A percentile compares a stretch with the other conserved stretches of the same genome.
Conservation (phyloP, 2,329 filamentous ascomycete genomes). For the Fusarium penzigii region DNA sequence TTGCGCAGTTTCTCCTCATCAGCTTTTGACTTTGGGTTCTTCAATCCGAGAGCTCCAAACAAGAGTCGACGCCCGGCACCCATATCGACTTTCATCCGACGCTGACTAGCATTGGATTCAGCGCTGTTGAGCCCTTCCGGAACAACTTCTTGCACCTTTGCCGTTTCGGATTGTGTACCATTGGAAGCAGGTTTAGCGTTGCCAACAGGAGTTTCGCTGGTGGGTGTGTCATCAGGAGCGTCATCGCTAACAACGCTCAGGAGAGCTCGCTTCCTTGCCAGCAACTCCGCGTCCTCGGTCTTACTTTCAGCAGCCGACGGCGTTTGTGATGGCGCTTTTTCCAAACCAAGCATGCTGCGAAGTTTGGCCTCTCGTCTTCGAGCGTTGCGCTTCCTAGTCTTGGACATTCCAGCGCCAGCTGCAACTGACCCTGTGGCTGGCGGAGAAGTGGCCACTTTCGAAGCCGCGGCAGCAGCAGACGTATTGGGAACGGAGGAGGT, state of each 20-base stretch:
- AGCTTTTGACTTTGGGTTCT: conserved; percentile 65
- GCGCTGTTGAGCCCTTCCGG: conserved; percentile 5
- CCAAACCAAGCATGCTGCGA: conserved; percentile 9
- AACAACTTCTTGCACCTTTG: neutral
- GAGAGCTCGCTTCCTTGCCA: conserved; percentile 43
- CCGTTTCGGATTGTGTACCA: conserved; percentile 7
- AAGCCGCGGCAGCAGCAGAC: neutral
- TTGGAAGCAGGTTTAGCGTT: neutral
- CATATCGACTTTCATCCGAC: conserved; percentile 42
- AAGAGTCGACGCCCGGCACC: conserved; percentile 67
- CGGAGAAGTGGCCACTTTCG: conserved; percentile 2
- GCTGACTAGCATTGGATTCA: conserved; percentile 12
- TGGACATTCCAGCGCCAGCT: conserved; percentile 40
- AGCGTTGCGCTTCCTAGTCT: conserved; percentile 54
- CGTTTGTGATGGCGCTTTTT: conserved; percentile 19
- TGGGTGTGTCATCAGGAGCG: conserved; percentile 1
- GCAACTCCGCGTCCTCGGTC: conserved; percentile 30
- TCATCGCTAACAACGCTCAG: conserved; percentile 33
- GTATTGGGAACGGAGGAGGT: neutral
- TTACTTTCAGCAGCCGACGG: conserved; percentile 8
- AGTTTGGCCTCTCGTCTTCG: conserved; percentile 45
- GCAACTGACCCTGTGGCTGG: conserved; percentile 20
- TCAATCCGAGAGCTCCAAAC: conserved; percentile 71
- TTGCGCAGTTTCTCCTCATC: conserved; percentile 66
- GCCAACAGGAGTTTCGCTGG: conserved; percentile 3